Base-by-base conservation (phyloP, 257 asterid genomes). In the Solanum tarapatanum region DNA sequence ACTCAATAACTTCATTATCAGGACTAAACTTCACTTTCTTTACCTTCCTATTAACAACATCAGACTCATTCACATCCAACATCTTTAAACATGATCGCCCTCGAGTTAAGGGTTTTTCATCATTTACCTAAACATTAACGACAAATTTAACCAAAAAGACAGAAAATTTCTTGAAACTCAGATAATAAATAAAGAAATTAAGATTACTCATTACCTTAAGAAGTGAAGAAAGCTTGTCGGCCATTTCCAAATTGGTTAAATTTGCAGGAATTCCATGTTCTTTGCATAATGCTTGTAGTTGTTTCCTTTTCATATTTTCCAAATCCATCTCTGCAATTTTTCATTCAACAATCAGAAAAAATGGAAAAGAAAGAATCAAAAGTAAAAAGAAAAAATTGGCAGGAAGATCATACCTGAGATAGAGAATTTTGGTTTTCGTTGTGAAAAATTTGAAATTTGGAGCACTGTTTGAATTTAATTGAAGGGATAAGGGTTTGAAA, bases 1-100 rank as follows among this genome's bases (percentile, higher is more conserved):
- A 93, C 91, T 92, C 94, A 75, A 92, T 86, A 87, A 93, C 8
- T 87, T 93, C 94, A 84, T 90, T 87, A 2, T 91, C 93, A 4
- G 94, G 96, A 89, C 93, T 94, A 92, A 94, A 92, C 69, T 88
- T 91, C 4, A 94, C 95, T 88, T 94, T 94, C 92, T 94, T 94
- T 70, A 64, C 84, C 36, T 86, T 87, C 89, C 70, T 88, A 88
- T 70, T 24, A 87, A 43, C 64, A 79, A 48, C 84, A 68, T 87
- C 88, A 45, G 87, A 37, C 60, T 90, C 94, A 60, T 24, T 24
- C 11, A 88, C 95, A 41, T 74, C 91, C 17, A 82, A 84, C 33
- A 36, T 88, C 76, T 89, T 86, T 11, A 88, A 74, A 88, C 89
- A 87, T 2, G 92, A 82, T 84, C 79, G 58, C 69, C 86, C 93